Evolutionary conservation across 2,329 filamentous ascomycete genomes (phyloP).

Genomic region (Purpureocillium takamizusanense): DNA sequence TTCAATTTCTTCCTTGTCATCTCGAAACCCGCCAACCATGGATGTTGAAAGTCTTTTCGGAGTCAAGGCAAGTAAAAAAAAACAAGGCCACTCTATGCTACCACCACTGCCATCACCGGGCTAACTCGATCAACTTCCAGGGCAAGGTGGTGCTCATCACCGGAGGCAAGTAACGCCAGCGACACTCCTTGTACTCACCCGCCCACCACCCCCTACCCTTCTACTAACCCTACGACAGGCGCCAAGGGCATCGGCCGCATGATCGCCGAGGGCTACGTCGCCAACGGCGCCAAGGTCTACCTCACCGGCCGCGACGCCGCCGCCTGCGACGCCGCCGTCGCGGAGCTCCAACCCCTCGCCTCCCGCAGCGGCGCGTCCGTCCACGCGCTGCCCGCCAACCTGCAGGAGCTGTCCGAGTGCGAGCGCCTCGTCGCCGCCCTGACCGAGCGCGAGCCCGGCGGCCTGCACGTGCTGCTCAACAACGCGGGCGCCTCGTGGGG

Average conservation of each 20-base stretch:
- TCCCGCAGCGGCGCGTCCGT: slow-evolving; percentile 33
- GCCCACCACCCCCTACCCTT: background rate
- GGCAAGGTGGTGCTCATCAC: slow-evolving; percentile 51
- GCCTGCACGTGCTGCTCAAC: slow-evolving; percentile 55
- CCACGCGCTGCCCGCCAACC: slow-evolving; percentile 52
- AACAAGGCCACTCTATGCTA: background rate
- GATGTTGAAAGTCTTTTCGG: slow-evolving; percentile 46
- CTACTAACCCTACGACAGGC: slow-evolving; percentile 16
- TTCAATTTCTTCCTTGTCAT: too few species aligned
- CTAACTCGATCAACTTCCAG: slow-evolving; percentile 18
- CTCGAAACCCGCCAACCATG: slow-evolving; percentile 28
- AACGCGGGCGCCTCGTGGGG: slow-evolving; percentile 60
- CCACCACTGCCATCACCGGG: too few species aligned
- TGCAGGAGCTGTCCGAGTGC: slow-evolving; percentile 50
- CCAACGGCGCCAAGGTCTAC: slow-evolving; percentile 56
- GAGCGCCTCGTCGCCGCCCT: slow-evolving; percentile 43
- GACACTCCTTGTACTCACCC: too few species aligned
- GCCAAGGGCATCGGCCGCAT: slow-evolving; percentile 58
- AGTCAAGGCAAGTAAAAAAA: slow-evolving; percentile 40
- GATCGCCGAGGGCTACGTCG: slow-evolving; percentile 58
- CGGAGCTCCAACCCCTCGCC: slow-evolving; percentile 45
- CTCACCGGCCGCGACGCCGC: slow-evolving; percentile 54
- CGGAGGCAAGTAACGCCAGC: slow-evolving; percentile 24
- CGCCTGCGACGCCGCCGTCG: slow-evolving; percentile 45
- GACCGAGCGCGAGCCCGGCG: slow-evolving; percentile 31